A percentile compares a stretch with the other conserved stretches of the same genome.
Conservation (phyloP, 2,329 filamentous ascomycete genomes). For the Penicillium sp. region DNA sequence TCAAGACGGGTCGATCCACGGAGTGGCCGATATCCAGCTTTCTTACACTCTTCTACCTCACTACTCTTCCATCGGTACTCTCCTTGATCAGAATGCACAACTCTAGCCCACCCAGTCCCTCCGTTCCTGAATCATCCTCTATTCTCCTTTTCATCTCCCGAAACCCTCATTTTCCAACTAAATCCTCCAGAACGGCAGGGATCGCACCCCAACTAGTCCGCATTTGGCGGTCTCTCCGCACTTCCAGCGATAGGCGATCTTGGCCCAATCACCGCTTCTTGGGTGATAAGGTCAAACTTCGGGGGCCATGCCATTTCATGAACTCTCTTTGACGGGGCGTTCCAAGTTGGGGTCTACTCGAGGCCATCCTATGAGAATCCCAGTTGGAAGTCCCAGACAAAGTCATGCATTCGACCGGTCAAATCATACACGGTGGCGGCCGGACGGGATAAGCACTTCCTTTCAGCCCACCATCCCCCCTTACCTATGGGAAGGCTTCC, state of each 20-base stretch:
- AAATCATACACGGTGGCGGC: constrained; percentile 1
- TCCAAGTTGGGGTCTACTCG: not conserved
- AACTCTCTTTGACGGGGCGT: not conserved
- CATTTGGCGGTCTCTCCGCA: constrained; percentile 25
- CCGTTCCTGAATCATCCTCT: no score
- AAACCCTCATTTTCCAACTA: not conserved
- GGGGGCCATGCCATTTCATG: not conserved
- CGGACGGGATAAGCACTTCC: constrained; percentile 4
- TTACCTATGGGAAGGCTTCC: constrained; percentile 24
- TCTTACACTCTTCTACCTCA: not conserved
- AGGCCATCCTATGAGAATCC: not conserved
- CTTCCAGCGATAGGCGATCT: constrained; percentile 21
- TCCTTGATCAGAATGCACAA: no score
- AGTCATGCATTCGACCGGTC: not conserved
- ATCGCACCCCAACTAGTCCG: constrained; percentile 17
- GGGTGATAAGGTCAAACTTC: constrained; percentile 12
- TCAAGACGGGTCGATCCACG: constrained; percentile 19
- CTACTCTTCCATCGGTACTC: not conserved
- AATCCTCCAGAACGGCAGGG: not conserved
- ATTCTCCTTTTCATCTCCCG: no score
- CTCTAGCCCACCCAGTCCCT: no score
- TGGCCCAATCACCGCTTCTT: constrained; percentile 15
- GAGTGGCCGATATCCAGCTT: constrained; percentile 3
- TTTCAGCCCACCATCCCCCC: constrained; percentile 6
- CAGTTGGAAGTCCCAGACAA: not conserved